Evolutionary conservation across 75 land plant genomes (phyloP).

Genomic region (Selaginella moellendorffii): DNA sequence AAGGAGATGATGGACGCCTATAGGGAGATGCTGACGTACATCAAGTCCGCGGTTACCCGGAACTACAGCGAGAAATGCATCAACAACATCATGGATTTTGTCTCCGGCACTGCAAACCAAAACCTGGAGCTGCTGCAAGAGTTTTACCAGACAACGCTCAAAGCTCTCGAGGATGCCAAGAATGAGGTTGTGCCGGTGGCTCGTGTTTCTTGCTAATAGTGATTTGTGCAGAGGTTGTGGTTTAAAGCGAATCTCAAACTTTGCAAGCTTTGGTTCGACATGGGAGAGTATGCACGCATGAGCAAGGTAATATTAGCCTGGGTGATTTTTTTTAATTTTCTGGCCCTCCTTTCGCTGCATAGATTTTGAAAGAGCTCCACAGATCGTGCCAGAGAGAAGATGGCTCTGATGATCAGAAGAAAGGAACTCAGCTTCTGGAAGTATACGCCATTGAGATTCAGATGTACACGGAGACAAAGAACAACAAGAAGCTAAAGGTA

Average conservation of each 20-base stretch:
- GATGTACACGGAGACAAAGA: slow-evolving; percentile 97
- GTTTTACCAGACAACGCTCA: slow-evolving; percentile 83
- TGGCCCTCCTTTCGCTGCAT: too few species aligned
- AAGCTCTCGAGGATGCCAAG: slow-evolving; percentile 92
- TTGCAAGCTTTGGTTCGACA: slow-evolving; percentile 94
- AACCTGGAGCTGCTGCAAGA: slow-evolving; percentile 74
- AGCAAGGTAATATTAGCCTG: slow-evolving; percentile 51
- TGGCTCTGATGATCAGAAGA: slow-evolving; percentile 97
- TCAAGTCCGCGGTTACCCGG: slow-evolving; percentile 89
- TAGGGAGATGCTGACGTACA: slow-evolving; percentile 90
- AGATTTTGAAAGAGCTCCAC: slow-evolving; percentile 94
- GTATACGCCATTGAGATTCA: slow-evolving; percentile 98
- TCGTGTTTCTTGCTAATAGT: not conserved
- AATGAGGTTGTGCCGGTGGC: slow-evolving; percentile 51
- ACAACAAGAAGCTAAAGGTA: slow-evolving; percentile 98
- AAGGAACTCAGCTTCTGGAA: slow-evolving; percentile 91
- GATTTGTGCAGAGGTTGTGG: slow-evolving; percentile 85
- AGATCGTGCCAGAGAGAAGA: slow-evolving; percentile 89
- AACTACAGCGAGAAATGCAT: slow-evolving; percentile 97
- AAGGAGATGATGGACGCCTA: slow-evolving; percentile 95
- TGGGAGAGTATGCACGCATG: slow-evolving; percentile 95
- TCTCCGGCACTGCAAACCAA: slow-evolving; percentile 81
- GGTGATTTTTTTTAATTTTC: not conserved
- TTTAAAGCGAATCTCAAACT: slow-evolving; percentile 93
- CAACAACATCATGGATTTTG: slow-evolving; percentile 86